Evolutionary conservation across 148 eudicot genomes (phyloP), one percentile per base, ranked within the genome.

Genomic region (Camellia lanceoleosa): DNA sequence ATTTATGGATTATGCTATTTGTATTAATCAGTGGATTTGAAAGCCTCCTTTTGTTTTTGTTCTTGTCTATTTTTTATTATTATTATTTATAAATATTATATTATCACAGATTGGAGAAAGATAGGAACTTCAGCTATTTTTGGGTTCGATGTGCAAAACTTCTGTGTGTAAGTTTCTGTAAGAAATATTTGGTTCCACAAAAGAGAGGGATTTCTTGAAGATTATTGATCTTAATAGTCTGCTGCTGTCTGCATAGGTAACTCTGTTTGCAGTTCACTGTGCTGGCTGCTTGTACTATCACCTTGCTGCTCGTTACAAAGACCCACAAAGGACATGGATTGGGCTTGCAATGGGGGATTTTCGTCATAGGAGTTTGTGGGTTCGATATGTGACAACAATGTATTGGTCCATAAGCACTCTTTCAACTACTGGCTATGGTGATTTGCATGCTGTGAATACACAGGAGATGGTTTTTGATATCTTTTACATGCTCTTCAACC

Each of bases 321-420:
- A 91, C 73, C 85, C 89, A 12, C 72, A 77, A 66, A 80, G 77
- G 0, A 94, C 97, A 13, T 94, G 98, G 98, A 83, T 94, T 74
- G 89, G 86, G 15, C 11, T 13, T 47, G 23, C 46, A 20, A 79
- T 79, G 81, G 86, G 66, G 1, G 69, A 94, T 59, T 89, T 87
- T 65, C 80, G 69, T 4, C 7, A 82, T 0, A 20, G 56, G 12
- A 80, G 85, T 77, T 38, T 92, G 74, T 83, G 85, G 87, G 41
- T 61, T 30, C 87, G 89, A 2, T 94, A 94, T 49, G 87, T 92
- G 38, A 87, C 87, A 11, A 83, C 97, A 49, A 72, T 92, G 55
- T 94, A 94, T 75, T 94, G 98, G 98, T 89, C 98, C 70, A 92
- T 92, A 62, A 89, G 92, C 76, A 94, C 98, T 10, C 92, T 87